Evolutionary conservation across 1,139 yeast species (phyloP), one percentile per base, ranked within the genome.

Genomic region (Yamadazyma friedrichii): DNA sequence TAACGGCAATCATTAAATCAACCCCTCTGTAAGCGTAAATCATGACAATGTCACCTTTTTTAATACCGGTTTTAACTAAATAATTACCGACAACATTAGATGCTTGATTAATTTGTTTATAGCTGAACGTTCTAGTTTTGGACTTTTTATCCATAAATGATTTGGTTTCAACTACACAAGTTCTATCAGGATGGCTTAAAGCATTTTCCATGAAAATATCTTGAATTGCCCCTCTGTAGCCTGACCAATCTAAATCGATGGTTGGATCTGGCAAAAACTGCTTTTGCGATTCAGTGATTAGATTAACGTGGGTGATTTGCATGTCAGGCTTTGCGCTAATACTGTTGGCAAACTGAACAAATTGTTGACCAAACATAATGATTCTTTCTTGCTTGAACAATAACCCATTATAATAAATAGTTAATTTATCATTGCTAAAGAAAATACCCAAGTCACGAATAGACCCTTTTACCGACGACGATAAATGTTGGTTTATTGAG

Each of bases 21-120:
- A 93, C 98, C 50, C 98, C 97, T 65, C 99, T 82, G 56, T 93
- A 87, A 25, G 98, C 96, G 61, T 94, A 93, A 48, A 94, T 91
- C 95, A 89, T 91, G 16, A 93, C 98, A 22, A 93, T 89, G 60
- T 93, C 98, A 38, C 98, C 98, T 54, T 85, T 76, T 50, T 79
- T 74, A 55, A 93, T 84, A 9, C 98, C 98, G 2, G 86, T 78
- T 33, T 77, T 67, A 47, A 88, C 82, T 54, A 93, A 76, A 55
- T 88, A 86, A 62, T 93, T 94, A 31, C 96, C 98, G 13, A 93
- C 89, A 26, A 89, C 76, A 55, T 94, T 93, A n/a, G 98, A 89
- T 2, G 97, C 93, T 59, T 88, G 85, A 60, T 93, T 82, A 53
- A 93, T 91, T 59, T 89, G 96, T 53, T 70, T 71, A 61, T 93